phyloP scores from a whole-genome alignment of 805 yeast genomes.

The Starmerella etchellsii region DNA sequence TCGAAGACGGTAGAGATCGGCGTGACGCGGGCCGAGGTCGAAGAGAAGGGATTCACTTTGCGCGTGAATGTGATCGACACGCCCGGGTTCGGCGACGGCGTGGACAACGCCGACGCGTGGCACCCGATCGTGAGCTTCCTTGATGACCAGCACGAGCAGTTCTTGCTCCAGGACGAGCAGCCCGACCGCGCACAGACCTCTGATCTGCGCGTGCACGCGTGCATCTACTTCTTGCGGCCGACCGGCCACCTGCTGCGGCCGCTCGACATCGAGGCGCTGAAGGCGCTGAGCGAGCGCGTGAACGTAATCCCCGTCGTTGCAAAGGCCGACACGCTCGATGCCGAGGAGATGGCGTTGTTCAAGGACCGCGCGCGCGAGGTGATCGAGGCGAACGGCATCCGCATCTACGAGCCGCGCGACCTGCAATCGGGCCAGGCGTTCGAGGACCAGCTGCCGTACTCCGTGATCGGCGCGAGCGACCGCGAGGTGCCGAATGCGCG shows the following conservation, averaged over 20 bases:
- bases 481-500: slow-evolving; percentile 32
- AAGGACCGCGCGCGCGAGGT: slow-evolving; percentile 41
- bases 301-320: slow-evolving; percentile 73
- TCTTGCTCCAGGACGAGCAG: slow-evolving; percentile 65
- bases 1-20: slow-evolving; percentile 32
- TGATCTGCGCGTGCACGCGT: slow-evolving; percentile 71
- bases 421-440: slow-evolving; percentile 20
- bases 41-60: slow-evolving; percentile 47
- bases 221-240: slow-evolving; percentile 71
- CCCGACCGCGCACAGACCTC: slow-evolving; percentile 41
- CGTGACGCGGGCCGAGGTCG: slow-evolving; percentile 37
- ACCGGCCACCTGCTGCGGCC: slow-evolving; percentile 47
- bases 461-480: slow-evolving; percentile 53
- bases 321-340: slow-evolving; percentile 64
- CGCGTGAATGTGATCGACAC: slow-evolving; percentile 57
- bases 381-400: slow-evolving; percentile 43
- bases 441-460: slow-evolving; percentile 45
- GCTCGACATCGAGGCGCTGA: slow-evolving; percentile 62
- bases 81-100: slow-evolving; percentile 62
- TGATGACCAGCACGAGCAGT: slow-evolving; percentile 62
- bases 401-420: slow-evolving; percentile 38
- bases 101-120: slow-evolving; percentile 57
- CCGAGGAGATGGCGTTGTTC: slow-evolving; percentile 40
- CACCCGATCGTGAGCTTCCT: slow-evolving; percentile 55
- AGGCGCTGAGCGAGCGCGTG: slow-evolving; percentile 53